Evolutionary conservation across 495 filamentous ascomycete genomes (phyloP).

Genomic region (Pyrenopolyporus hunteri): DNA sequence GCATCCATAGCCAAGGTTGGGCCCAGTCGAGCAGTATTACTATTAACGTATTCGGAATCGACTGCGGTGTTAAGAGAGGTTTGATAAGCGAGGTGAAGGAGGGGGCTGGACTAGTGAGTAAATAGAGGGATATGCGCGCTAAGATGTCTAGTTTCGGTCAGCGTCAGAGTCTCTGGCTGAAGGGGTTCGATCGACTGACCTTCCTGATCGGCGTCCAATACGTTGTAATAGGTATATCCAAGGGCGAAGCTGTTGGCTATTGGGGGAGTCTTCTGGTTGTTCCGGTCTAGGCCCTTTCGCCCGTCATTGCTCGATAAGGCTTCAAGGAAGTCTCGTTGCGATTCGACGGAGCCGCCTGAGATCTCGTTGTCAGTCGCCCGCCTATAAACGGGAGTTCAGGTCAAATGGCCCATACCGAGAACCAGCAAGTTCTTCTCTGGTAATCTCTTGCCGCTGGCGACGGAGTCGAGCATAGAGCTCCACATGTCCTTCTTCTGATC

Average conservation of each 20-base stretch:
- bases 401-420: conserved; percentile 63
- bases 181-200: conserved; percentile 54
- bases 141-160: conserved; percentile 69
- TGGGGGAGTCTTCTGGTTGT: conserved; percentile 71
- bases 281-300: conserved; percentile 61
- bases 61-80: conserved; percentile 83
- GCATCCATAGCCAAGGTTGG: conserved; percentile 89
- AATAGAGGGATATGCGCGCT: conserved; percentile 88
- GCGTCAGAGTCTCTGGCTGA: neutral
- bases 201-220: conserved; percentile 93
- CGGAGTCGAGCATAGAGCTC: conserved; percentile 89
- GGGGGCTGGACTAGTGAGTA: conserved; percentile 80
- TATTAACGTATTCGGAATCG: conserved; percentile 84
- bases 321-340: conserved; percentile 88
- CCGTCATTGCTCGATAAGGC: conserved; percentile 70
- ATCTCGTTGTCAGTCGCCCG: conserved; percentile 38
- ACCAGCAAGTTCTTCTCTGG: conserved; percentile 92
- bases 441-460: conserved; percentile 86
- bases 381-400: conserved; percentile 12
- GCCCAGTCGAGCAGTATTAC: conserved; percentile 92
- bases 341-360: conserved; percentile 84
- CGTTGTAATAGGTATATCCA: conserved; percentile 95
- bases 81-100: conserved; percentile 83
- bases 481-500: conserved; percentile 88
- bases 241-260: conserved; percentile 92